Base-by-base conservation (phyloP, 1,139 yeast species). In the Saccharomyces hybrid region DNA sequence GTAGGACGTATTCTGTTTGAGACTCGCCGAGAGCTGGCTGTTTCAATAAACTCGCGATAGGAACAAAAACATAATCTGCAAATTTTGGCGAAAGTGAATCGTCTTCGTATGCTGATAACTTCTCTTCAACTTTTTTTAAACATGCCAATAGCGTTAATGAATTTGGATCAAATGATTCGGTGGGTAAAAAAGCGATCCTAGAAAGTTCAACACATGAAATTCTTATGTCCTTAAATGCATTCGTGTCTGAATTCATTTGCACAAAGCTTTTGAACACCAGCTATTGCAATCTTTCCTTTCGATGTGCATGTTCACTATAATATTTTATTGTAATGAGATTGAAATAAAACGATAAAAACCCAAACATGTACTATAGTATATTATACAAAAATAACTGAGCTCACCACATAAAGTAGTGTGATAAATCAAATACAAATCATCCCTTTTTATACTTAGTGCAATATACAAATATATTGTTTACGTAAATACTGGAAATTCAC, bases 51-150 rank as follows among this genome's bases (percentile, higher is more conserved):
- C 76, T 76, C 1, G 82, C 76, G 1, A 84, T 60, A 0, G 90
- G 89, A 28, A 81, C 78, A 65, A 82, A 83, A 2, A 84, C 74
- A 58, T 83, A 83, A 60, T 84, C 88, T 0, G 85, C 87, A 23
- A 83, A 65, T 34, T 72, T 73, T 0, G 73, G 61, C 0, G 81
- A 71, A 3, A 74, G 52, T 0, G 52, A 38, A 1, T 58, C 60
- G 13, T 57, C 55, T 5, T 56, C 52, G 8, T 59, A 50, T 11
- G 57, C 49, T 4, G 54, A 52, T 28, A 77, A 59, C 20, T 59
- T 57, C 0, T 47, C 44, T 46, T 72, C 69, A 7, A 77, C 59
- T 2, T 63, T 67, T 47, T 63, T 64, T 31, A 79, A 60, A 1
- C 76, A 68, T 5, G 66, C 60, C 1, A 71, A 55, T 6, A 77